Conservation (phyloP, 306 rosid species). For the Inga laurina region DNA sequence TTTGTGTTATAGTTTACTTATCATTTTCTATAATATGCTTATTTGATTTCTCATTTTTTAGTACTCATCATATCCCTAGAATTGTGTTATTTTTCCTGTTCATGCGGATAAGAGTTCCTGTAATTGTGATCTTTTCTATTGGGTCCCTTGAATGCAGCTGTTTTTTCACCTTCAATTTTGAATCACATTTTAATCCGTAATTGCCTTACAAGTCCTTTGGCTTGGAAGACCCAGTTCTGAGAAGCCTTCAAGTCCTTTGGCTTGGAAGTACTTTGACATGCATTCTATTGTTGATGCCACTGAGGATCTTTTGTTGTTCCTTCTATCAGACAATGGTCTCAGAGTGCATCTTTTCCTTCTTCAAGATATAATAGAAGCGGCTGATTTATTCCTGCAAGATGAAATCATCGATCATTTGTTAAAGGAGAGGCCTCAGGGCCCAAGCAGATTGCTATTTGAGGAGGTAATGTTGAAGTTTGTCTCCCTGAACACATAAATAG, state of each 20-base stretch:
- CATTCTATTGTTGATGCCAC: slow-evolving; percentile 83
- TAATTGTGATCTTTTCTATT: too few species aligned
- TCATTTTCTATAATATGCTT: background rate
- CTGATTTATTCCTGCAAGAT: slow-evolving; percentile 67
- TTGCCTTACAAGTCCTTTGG: background rate
- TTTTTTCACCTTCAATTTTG: background rate
- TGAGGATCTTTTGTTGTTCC: slow-evolving; percentile 79
- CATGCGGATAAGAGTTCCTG: too few species aligned
- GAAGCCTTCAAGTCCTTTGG: slow-evolving; percentile 48
- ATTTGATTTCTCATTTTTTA: background rate
- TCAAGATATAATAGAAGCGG: slow-evolving; percentile 72
- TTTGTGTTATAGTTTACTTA: background rate
- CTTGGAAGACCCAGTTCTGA: slow-evolving; percentile 50
- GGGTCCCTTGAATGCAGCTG: background rate
- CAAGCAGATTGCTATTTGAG: slow-evolving; percentile 13
- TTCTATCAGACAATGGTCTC: slow-evolving; percentile 81
- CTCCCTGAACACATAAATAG: slow-evolving; percentile 24
- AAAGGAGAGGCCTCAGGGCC: slow-evolving; percentile 47
- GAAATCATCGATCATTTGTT: slow-evolving; percentile 51
- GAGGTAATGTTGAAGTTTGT: background rate
- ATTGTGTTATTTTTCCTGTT: background rate
- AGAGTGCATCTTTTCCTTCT: slow-evolving; percentile 88
- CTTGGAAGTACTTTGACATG: slow-evolving; percentile 34
- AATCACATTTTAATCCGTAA: background rate
- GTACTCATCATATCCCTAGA: background rate